Base-by-base conservation (phyloP, 305 asterid species). In the Fraxinus paxiana region DNA sequence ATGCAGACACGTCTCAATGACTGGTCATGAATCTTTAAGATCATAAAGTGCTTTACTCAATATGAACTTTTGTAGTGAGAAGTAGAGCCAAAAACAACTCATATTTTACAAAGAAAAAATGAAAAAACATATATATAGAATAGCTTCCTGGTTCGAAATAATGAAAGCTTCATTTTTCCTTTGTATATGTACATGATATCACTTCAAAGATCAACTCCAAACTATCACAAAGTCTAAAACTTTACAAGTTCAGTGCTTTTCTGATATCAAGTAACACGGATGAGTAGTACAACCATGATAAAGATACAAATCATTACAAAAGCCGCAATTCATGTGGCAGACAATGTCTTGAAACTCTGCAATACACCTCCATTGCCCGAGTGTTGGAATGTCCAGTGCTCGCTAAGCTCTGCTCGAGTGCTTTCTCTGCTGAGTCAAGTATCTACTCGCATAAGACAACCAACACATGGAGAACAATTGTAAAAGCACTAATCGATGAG, bases 401-500 rank as follows among this genome's bases (percentile, higher is more conserved):
- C 3, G 94, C 99, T 87, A 96, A 83, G 87, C 97, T 94, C 82
- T 91, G 93, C 81, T 96, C 99, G 15, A 46, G 91, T 0, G 98
- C 98, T 83, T 91, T 92, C 88, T 92, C 94, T 4, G 98, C 90
- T 51, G 98, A 94, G 85, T 92, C 97, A 0, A 94, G 92, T 83
- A 92, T 90, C 98, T 94, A 87, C 80, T 85, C 22, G 24, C 77
- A 82, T 22, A 83, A 17, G 1, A 43, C 46, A 79, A 65, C 35
- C 18, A 24, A 8, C 28, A 17, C 69, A 56, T 0, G 12, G 31
- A 22, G 70, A 61, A 61, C 35, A 9, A 65, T 65, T 7, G 59
- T 48, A 48, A 48, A 48, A 48, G 20, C 59, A 15, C 59, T 15
- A 8, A 48, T 48, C 7, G 6, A 48, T 48, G 59, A 1, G 6